A percentile compares a stretch with the other conserved stretches of the same genome.
These are phyloP conservation scores for Wickerhamomyces hampshirensis DNA, from an alignment of 805 yeast genomes.

Conservation along the genomic window DNA sequence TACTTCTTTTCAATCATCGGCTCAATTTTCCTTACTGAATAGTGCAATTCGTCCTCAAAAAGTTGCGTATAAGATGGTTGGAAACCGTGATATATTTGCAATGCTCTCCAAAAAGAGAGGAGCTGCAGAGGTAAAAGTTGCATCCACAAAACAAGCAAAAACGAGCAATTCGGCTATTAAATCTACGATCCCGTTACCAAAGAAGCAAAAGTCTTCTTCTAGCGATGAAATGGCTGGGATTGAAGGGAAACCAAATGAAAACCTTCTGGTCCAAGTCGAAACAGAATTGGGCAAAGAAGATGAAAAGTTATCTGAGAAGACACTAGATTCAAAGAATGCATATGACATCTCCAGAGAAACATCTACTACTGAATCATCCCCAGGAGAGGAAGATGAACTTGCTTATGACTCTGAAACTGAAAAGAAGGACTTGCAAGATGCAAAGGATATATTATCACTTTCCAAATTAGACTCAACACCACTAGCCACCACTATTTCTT, in stretches of 20 bases:
- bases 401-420: slow-evolving; percentile 23
- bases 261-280: too few species aligned
- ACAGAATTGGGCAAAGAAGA: too few species aligned
- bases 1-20: not conserved
- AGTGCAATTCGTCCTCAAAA: slow-evolving; percentile 3
- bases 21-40: not conserved
- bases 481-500: slow-evolving; percentile 4
- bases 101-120: slow-evolving; percentile 18
- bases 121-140: not conserved
- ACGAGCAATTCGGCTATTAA: not conserved
- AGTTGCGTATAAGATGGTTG: slow-evolving; percentile 12
- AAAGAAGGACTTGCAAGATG: slow-evolving; percentile 20
- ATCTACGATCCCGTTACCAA: not conserved
- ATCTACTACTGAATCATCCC: not conserved
- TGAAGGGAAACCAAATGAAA: too few species aligned
- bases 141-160: not conserved
- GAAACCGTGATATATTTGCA: slow-evolving; percentile 21
- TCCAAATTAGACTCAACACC: slow-evolving; percentile 9
- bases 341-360: slow-evolving; percentile 8
- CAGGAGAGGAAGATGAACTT: slow-evolving; percentile 14
- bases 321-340: not conserved
- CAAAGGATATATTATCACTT: slow-evolving; percentile 16
- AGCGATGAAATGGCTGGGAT: not conserved
- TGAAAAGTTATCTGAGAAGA: too few species aligned
- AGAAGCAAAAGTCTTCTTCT: not conserved